phyloP scores from a whole-genome alignment of 2,329 filamentous ascomycete species.

The Fusarium ramigenum region DNA sequence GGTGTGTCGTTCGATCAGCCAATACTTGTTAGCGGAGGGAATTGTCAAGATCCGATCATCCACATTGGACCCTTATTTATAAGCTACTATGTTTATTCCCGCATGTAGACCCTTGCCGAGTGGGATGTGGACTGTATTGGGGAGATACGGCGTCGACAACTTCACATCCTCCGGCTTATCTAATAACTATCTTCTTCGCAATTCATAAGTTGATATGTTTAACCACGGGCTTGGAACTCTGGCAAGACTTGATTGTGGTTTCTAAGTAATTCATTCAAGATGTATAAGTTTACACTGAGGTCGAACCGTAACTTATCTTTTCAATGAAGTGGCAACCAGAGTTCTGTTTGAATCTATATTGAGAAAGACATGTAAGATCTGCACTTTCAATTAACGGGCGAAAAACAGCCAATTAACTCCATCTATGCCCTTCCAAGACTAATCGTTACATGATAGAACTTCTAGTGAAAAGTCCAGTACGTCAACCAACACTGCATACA shows the following conservation, averaged over 20 bases:
- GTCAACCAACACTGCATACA: neutral
- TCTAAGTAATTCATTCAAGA: neutral
- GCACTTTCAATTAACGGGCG: neutral
- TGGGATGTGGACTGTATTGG: neutral
- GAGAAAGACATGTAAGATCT: neutral
- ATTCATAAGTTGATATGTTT: neutral
- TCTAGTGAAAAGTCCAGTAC: neutral
- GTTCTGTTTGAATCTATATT: neutral
- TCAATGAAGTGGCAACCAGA: neutral
- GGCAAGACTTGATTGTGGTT: accelerated
- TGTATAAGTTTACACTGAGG: neutral
- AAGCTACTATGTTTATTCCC: neutral
- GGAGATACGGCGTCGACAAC: neutral
- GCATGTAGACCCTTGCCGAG: neutral
- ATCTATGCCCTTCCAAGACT: too few relatives aligned
- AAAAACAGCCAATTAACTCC: accelerated
- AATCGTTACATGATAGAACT: accelerated
- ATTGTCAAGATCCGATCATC: neutral
- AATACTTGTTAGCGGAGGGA: neutral
- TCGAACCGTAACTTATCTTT: neutral
- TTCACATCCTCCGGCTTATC: neutral
- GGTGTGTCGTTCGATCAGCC: neutral
- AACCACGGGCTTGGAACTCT: too few relatives aligned
- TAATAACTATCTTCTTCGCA: neutral
- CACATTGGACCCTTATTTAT: neutral